Conservation (phyloP, 202 grass and related monocot genomes). For the Panicum hallii region DNA sequence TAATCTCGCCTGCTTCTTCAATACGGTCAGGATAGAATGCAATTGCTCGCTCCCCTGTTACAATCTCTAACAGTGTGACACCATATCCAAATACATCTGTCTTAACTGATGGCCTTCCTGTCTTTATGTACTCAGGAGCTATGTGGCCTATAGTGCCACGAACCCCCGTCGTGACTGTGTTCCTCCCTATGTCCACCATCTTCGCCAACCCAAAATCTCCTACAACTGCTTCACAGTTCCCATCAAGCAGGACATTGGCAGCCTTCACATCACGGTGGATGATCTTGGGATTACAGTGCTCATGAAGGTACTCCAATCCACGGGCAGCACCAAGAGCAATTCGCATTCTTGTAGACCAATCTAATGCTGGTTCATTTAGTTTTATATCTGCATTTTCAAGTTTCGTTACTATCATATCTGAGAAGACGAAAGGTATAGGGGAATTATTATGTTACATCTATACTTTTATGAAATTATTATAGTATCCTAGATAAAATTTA, state of each 20-base stretch:
- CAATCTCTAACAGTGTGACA: slow-evolving; percentile 76
- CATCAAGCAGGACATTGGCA: slow-evolving; percentile 85
- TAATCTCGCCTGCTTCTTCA: slow-evolving; percentile 56
- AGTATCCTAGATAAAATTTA: slow-evolving; percentile 12
- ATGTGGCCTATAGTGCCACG: slow-evolving; percentile 93
- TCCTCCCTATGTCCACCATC: slow-evolving; percentile 72
- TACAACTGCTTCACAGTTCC: slow-evolving; percentile 76
- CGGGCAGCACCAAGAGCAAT: slow-evolving; percentile 77
- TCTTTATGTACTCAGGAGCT: slow-evolving; percentile 91
- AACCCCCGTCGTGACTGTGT: slow-evolving; percentile 75
- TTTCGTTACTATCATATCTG: slow-evolving; percentile 11
- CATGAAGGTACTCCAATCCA: slow-evolving; percentile 93
- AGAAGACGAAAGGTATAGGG: neutral
- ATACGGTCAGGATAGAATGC: slow-evolving; percentile 51
- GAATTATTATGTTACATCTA: neutral
- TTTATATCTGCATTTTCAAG: slow-evolving; percentile 63
- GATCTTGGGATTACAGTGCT: slow-evolving; percentile 93
- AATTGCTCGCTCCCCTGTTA: slow-evolving; percentile 80
- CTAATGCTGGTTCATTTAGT: slow-evolving; percentile 61
- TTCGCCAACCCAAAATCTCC: slow-evolving; percentile 94
- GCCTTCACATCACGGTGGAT: slow-evolving; percentile 97
- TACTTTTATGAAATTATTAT: neutral
- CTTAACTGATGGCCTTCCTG: slow-evolving; percentile 85
- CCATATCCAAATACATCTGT: slow-evolving; percentile 94
- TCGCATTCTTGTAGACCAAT: slow-evolving; percentile 70